Evolutionary conservation across 371 early-diverging fungal genomes (phyloP).

Genomic region (Mortierella sp.): DNA sequence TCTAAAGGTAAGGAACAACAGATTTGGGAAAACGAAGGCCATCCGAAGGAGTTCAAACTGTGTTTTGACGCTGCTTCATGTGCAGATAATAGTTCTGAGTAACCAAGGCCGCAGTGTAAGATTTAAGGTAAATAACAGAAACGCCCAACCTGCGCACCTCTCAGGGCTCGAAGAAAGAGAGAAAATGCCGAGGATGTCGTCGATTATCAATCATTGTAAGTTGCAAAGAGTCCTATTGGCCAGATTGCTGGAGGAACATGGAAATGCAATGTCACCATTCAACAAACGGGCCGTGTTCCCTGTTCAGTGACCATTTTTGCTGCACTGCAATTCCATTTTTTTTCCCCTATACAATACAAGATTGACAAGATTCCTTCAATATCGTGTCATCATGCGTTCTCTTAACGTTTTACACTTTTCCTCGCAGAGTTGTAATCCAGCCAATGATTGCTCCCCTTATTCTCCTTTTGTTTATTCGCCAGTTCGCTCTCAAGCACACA

Average conservation of each 20-base stretch:
- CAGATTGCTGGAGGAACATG: not conserved
- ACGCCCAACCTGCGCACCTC: not conserved
- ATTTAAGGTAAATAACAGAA: not conserved
- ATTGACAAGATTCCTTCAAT: constrained; percentile 32
- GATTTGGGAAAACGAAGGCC: not conserved
- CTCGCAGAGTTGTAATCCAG: not conserved
- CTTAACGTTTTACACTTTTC: not conserved
- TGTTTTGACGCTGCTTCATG: constrained; percentile 14
- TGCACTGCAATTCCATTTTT: not conserved
- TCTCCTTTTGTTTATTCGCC: constrained; percentile 1
- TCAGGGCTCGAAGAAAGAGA: constrained; percentile 1
- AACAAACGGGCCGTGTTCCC: not conserved
- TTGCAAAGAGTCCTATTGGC: constrained; percentile 2
- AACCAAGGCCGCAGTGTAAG: not conserved
- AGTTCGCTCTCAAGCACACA: not conserved
- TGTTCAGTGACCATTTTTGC: not conserved
- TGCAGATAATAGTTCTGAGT: constrained; percentile 3
- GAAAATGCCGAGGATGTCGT: not conserved
- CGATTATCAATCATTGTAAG: not conserved
- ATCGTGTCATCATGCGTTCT: constrained; percentile 44
- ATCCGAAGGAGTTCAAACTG: constrained; percentile 3
- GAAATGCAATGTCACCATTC: not conserved
- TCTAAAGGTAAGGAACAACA: not conserved
- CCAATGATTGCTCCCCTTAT: not conserved
- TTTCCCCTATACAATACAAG: not conserved